These are phyloP conservation scores for Fusarium chaquense DNA, from an alignment of 2,329 filamentous ascomycete genomes.

Conservation along the genomic window DNA sequence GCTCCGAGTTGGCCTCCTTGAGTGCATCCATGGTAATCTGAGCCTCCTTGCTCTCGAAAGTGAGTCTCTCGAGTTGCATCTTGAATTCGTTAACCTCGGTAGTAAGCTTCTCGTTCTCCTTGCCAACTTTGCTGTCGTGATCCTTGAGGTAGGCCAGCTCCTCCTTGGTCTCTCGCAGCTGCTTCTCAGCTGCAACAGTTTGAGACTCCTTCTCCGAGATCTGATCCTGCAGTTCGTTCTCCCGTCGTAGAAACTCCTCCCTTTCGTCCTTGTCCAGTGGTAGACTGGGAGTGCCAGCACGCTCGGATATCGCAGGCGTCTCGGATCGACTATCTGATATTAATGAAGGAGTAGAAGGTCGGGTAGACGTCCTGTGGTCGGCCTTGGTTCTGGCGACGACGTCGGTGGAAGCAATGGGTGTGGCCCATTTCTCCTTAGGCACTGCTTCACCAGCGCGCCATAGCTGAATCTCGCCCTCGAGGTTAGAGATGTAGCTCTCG, in stretches of 20 bases:
- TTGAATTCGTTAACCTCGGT: conserved; percentile 91
- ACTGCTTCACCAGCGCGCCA: conserved; percentile 93
- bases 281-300: conserved; percentile 87
- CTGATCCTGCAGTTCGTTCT: conserved; percentile 98
- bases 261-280: conserved; percentile 95
- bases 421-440: conserved; percentile 88
- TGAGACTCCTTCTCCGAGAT: conserved; percentile 91
- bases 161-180: conserved; percentile 83
- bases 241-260: conserved; percentile 92
- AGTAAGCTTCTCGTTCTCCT: conserved; percentile 89
- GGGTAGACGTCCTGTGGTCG: conserved; percentile 57
- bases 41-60: conserved; percentile 96
- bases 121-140: conserved; percentile 82
- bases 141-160: conserved; percentile 89
- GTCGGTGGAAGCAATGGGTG: conserved; percentile 70
- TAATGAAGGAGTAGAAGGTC: conserved; percentile 66
- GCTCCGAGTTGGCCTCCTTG: conserved; percentile 94
- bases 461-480: conserved; percentile 85
- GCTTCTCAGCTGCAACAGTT: conserved; percentile 82
- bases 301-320: conserved; percentile 77
- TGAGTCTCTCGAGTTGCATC: conserved; percentile 96
- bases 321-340: conserved; percentile 70
- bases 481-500: conserved; percentile 83
- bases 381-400: conserved; percentile 53
- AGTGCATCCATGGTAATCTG: conserved; percentile 97